Conservation (phyloP, 805 yeast species). For the Kodamaea neixiangensis region DNA sequence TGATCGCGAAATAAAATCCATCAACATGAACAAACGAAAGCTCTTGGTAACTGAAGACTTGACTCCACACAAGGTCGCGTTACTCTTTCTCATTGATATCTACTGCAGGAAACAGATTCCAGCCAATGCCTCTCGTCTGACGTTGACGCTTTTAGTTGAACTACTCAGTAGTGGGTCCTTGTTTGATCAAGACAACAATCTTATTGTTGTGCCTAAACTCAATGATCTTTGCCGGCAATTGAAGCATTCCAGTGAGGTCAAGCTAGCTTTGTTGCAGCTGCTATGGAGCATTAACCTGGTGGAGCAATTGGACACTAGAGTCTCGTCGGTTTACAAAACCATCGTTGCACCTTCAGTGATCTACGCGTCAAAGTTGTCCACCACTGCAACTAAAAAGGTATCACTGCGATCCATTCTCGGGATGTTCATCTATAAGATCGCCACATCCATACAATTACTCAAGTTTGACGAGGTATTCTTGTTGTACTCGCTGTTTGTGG, state of each 20-base stretch:
- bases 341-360: conserved; percentile 17
- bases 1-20: neutral
- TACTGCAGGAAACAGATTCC: conserved; percentile 31
- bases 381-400: conserved; percentile 7
- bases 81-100: conserved; percentile 48
- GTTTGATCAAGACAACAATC: conserved; percentile 15
- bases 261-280: conserved; percentile 22
- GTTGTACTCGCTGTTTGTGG: conserved; percentile 39
- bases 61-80: conserved; percentile 57
- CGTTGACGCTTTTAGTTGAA: conserved; percentile 36
- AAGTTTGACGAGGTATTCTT: conserved; percentile 48
- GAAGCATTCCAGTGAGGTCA: conserved; percentile 28
- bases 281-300: conserved; percentile 50
- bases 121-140: conserved; percentile 13
- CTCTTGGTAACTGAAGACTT: conserved; percentile 41
- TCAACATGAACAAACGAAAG: neutral
- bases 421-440: conserved; percentile 42
- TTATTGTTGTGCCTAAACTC: conserved; percentile 34
- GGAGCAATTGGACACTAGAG: conserved; percentile 47
- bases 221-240: conserved; percentile 24
- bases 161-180: conserved; percentile 37
- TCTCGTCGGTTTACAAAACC: conserved; percentile 13
- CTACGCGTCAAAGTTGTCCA: neutral
- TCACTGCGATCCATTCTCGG: conserved; percentile 40
- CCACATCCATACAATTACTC: conserved; percentile 42